Conservation (phyloP, 176 grass and related monocot species). For the Aegilops sharonensis region DNA sequence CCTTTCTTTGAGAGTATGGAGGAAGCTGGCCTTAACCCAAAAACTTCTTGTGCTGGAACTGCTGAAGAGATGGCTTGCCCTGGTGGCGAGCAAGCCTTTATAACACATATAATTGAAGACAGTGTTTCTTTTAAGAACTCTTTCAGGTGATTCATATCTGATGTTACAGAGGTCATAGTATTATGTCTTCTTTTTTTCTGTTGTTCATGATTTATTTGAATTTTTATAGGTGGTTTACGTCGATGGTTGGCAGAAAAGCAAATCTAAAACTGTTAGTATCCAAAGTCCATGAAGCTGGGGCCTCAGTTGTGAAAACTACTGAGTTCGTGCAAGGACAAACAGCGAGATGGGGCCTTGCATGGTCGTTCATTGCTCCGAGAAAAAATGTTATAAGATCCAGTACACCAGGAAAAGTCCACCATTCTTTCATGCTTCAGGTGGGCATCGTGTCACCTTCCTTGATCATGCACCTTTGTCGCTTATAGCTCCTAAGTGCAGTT, state of each 20-base stretch:
- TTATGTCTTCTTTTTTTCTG: background rate
- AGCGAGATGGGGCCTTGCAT: slow-evolving; percentile 91
- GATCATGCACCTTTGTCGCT: background rate
- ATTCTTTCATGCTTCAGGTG: slow-evolving; percentile 84
- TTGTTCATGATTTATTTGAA: background rate
- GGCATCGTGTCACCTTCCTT: slow-evolving; percentile 8
- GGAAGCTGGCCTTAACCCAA: slow-evolving; percentile 83
- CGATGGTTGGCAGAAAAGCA: slow-evolving; percentile 91
- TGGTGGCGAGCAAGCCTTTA: slow-evolving; percentile 75
- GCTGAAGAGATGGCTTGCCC: slow-evolving; percentile 71
- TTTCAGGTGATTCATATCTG: slow-evolving; percentile 54
- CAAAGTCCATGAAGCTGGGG: slow-evolving; percentile 59
- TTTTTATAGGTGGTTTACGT: slow-evolving; percentile 84
- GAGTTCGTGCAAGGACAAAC: slow-evolving; percentile 96
- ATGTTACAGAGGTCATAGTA: background rate
- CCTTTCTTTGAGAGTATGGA: slow-evolving; percentile 93
- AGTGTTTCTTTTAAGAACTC: slow-evolving; percentile 74
- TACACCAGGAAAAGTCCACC: slow-evolving; percentile 51
- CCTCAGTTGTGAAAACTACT: slow-evolving; percentile 73
- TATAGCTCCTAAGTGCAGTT: background rate
- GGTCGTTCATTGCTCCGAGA: slow-evolving; percentile 83
- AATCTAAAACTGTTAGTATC: slow-evolving; percentile 73
- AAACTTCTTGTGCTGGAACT: slow-evolving; percentile 77
- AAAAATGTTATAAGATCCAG: slow-evolving; percentile 47
- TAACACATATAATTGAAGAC: slow-evolving; percentile 71